A percentile compares a stretch with the other conserved stretches of the same genome.
phyloP scores from a whole-genome alignment of 1,284 basidiomycete species.

The Psilocybe mexicana region DNA sequence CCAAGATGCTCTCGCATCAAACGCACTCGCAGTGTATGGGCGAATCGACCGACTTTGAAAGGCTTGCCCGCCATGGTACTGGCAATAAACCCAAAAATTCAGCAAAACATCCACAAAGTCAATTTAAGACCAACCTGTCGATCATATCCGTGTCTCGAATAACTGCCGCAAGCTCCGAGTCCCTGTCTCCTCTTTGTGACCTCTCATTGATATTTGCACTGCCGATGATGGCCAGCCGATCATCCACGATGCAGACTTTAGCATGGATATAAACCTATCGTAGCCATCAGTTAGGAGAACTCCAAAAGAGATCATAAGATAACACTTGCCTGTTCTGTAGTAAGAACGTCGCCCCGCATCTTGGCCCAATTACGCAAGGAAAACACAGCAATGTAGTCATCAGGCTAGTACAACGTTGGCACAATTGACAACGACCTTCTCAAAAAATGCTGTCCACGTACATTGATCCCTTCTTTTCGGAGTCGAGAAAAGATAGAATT shows the following conservation, averaged over 20 bases:
- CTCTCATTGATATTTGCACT: slow-evolving; percentile 99
- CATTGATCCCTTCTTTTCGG: slow-evolving; percentile 86
- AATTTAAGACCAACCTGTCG: slow-evolving; percentile 57
- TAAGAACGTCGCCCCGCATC: slow-evolving; percentile 81
- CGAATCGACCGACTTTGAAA: slow-evolving; percentile 95
- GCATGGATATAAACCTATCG: slow-evolving; percentile 85
- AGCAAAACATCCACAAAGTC: neutral
- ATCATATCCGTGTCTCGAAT: slow-evolving; percentile 98
- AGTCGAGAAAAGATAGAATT: slow-evolving; percentile 91
- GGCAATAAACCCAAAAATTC: slow-evolving; percentile 4
- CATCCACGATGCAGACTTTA: slow-evolving; percentile 94
- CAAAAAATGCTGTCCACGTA: slow-evolving; percentile 38
- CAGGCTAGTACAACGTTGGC: slow-evolving; percentile 57
- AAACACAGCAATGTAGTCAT: slow-evolving; percentile 93
- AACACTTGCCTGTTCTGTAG: slow-evolving; percentile 78
- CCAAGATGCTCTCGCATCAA: slow-evolving; percentile 98
- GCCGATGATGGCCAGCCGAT: slow-evolving; percentile 96
- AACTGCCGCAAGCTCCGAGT: slow-evolving; percentile 92
- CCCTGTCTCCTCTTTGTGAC: slow-evolving; percentile 92
- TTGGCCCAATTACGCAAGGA: slow-evolving; percentile 94
- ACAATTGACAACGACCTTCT: neutral
- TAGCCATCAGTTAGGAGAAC: neutral
- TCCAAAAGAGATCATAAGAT: neutral
- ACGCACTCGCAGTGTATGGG: slow-evolving; percentile 90
- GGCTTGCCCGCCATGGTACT: slow-evolving; percentile 94